Evolutionary conservation across 176 grass and related monocot genomes (phyloP), one percentile per base, ranked within the genome.

Genomic region (Oryza rufipogon): DNA sequence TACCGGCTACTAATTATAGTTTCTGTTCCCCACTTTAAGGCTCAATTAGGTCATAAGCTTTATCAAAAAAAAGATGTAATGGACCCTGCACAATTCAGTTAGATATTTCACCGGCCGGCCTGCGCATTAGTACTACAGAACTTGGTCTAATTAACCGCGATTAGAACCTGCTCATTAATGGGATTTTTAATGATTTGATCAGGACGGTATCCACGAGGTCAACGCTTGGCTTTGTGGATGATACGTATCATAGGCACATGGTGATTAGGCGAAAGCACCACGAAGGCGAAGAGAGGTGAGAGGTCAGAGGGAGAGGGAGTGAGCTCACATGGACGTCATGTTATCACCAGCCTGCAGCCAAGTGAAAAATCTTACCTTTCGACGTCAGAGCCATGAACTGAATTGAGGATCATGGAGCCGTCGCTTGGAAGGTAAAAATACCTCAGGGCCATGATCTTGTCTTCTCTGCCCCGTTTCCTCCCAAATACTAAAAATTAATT

Each of bases 341-440:
- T 38, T 79, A 68, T 70, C 82, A 77, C 30, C 47, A 51, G 63
- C 64, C 60, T 39, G 80, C 41, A 34, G 10, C 20, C 64, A 33
- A 16, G 63, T 80, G 76, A 75, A 78, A 63, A 63, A 63, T 63
- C 58, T 23, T 63, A 20, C 5, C 30, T 70, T 0, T 11, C 12
- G 16, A 16, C 12, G 16, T 61, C 51, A 9, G 52, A 65, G 76
- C 45, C 39, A 12, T 64, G 86, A 78, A 11, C 9, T 26, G 8
- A n/a, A 11, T 26, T 9, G 26, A 61, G 61, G 26, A 61, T 70
- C 66, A 66, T 64, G 77, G 72, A 71, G n/a, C 4, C 79, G 83
- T 79, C 14, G 80, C 84, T 90, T 90, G 14, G 14, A 86, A 83
- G 88, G n/a, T 63, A 69, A 47, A 78, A 78, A 49, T 32, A 60